phyloP scores from a whole-genome alignment of 1,284 basidiomycete species.

The Pseudozyma hubeiensis region DNA sequence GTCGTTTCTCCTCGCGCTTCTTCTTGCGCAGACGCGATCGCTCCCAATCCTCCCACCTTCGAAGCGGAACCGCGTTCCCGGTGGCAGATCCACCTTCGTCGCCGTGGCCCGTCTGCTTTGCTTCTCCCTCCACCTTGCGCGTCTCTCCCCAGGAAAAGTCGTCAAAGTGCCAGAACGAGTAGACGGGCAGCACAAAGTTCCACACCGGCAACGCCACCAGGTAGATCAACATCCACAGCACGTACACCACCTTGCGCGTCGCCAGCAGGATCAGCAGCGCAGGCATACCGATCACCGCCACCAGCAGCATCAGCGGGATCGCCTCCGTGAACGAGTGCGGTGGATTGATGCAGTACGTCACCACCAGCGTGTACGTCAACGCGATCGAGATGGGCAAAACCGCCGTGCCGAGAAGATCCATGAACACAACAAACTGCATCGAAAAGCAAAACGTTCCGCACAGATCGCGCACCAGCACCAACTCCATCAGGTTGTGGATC shows the following conservation, averaged over 20 bases:
- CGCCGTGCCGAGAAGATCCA: constrained; percentile 96
- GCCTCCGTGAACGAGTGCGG: constrained; percentile 89
- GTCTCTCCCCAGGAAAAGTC: constrained; percentile 99
- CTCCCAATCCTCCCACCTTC: constrained; percentile 99
- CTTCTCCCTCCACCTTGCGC: constrained; percentile 83
- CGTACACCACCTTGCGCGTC: constrained; percentile 92
- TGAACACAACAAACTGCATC: constrained; percentile 88
- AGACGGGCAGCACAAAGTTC: constrained; percentile 79
- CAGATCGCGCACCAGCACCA: constrained; percentile 93
- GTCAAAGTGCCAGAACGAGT: constrained; percentile 99
- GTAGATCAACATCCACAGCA: constrained; percentile 98
- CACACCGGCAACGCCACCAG: constrained; percentile 74
- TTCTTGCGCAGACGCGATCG: constrained; percentile 92
- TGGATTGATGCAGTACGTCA: constrained; percentile 80
- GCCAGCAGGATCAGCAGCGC: constrained; percentile 92
- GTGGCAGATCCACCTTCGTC: constrained; percentile 74
- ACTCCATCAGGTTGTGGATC: constrained; percentile 98
- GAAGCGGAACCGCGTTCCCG: constrained; percentile 80
- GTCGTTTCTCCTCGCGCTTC: constrained; percentile 85
- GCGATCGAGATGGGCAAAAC: constrained; percentile 93
- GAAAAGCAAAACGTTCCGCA: constrained; percentile 76
- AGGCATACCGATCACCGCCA: constrained; percentile 91
- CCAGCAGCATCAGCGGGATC: constrained; percentile 90
- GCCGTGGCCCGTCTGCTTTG: constrained; percentile 77
- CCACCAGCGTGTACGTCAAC: constrained; percentile 88